Evolutionary conservation across 495 filamentous ascomycete genomes (phyloP), one percentile per base, ranked within the genome.

Genomic region (Tuber magnatum): DNA sequence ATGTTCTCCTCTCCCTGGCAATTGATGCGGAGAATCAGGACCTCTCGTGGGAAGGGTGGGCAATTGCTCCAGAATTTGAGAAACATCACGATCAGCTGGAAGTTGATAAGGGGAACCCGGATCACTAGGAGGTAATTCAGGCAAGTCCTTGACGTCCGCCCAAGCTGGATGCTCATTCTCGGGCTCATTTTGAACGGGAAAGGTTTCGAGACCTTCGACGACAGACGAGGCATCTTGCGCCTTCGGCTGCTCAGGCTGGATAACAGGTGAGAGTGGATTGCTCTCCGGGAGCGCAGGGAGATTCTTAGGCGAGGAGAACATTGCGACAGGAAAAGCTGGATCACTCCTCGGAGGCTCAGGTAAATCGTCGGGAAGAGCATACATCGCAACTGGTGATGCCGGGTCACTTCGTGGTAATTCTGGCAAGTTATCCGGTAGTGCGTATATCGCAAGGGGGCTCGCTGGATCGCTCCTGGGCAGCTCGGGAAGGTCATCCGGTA

Each of bases 31-130:
- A 61, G 80, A 75, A 42, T 44, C 75, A n/a, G 71, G 72, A n/a
- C 43, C 40, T 39, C 80, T 73, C n/a, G 46, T 44, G 40, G 80
- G 75, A 44, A 79, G 28, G 22, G 78, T 69, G n/a, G 76, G 74
- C 51, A 56, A 56, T 56, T 28, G 51, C 9, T 56, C 51, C 51
- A 28, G 51, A 56, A 56, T 12, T 28, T 14, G 51, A 28, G 51
- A 56, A n/a, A 28, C 24, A 28, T 28, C 51, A 56, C 51, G 24
- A 56, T 56, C 51, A 56, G 9, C n/a, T 28, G 24, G 51, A 28
- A 56, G 51, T 9, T 56, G 40, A n/a, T 74, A 82, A n/a, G 77
- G 77, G 61, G 80, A 75, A 39, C 68, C 75, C 32, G 73, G 72
- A 22, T 46, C 69, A 43, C 80, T 79, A 32, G 46, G 44, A 44